Evolutionary conservation across 2,329 filamentous ascomycete genomes (phyloP), one percentile per base, ranked within the genome.

Genomic region (Exophiala phaeomuriformis): DNA sequence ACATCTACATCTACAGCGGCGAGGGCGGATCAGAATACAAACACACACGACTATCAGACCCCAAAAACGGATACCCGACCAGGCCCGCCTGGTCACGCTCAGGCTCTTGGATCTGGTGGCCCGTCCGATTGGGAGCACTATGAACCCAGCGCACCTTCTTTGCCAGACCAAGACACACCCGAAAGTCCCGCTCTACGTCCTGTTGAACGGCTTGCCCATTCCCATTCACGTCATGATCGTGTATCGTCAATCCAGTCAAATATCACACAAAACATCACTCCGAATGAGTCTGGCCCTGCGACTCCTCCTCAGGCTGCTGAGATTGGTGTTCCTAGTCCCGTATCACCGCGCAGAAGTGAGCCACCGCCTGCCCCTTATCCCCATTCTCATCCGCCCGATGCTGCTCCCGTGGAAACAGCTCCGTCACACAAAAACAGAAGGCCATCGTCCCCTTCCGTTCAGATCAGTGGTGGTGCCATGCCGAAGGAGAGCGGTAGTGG

Each of bases 111-210:
- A 1, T 60, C 61, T 41, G 71, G 72, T 3, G 67, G 68, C 1
- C 74, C 73, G 3, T 76, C 74, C 3, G 74, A 75, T 54, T 76
- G 73, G 74, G 73, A 76, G 55, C 69, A 74, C 59, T 67, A 57
- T 32, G 52, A 55, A 27, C 48, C 55, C 19, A 47, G 46, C 44
- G 50, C 40, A n/a, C 51, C 52, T 36, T 19, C 19, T 19, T 19
- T 19, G 19, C 49, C 55, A n/a, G 54, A 52, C 10, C 19, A 19
- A 19, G 33, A 54, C n/a, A 55, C 55, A 36, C 58, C 58, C 1
- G 55, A 46, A 5, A 58, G 47, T 30, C 55, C 58, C 31, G 43
- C 46, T 3, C 9, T 39, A 3, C 51, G n/a, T 28, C 42, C 47
- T 1, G 30, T 9, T 5, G 43, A 49, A 27, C 9, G 7, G 46